Evolutionary conservation across 345 rosid genomes (phyloP).

Genomic region (Rhodamnia argentea): DNA sequence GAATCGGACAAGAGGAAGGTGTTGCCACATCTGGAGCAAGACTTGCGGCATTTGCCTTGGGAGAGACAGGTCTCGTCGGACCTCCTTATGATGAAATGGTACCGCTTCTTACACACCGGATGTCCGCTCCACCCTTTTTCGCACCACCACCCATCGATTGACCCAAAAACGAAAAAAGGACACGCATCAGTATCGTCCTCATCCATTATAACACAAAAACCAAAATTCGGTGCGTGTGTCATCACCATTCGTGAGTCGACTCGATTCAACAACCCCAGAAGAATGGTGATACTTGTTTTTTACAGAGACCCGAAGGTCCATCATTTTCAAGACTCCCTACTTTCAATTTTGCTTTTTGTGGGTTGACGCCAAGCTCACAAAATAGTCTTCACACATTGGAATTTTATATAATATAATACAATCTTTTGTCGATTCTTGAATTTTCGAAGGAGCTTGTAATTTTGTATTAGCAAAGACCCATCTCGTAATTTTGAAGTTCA

Average conservation of each 20-base stretch:
- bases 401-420: not conserved
- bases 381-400: not conserved
- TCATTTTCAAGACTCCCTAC: not conserved
- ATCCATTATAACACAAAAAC: not conserved
- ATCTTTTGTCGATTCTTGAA: not conserved
- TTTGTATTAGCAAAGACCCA: not conserved
- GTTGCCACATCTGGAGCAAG: constrained; percentile 38
- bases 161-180: not conserved
- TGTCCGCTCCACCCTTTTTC: constrained; percentile 66
- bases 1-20: constrained; percentile 25
- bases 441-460: not conserved
- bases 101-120: constrained; percentile 66
- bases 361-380: not conserved
- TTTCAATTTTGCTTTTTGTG: not conserved
- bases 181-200: not conserved
- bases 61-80: constrained; percentile 6
- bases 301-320: not conserved
- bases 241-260: not conserved
- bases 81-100: constrained; percentile 61
- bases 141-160: not conserved
- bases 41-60: constrained; percentile 4
- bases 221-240: not conserved
- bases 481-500: not conserved
- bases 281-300: not conserved
- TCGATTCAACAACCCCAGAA: not conserved